Evolutionary conservation across 208 protist species (phyloP).

Genomic region (Trypanosoma theileri): DNA sequence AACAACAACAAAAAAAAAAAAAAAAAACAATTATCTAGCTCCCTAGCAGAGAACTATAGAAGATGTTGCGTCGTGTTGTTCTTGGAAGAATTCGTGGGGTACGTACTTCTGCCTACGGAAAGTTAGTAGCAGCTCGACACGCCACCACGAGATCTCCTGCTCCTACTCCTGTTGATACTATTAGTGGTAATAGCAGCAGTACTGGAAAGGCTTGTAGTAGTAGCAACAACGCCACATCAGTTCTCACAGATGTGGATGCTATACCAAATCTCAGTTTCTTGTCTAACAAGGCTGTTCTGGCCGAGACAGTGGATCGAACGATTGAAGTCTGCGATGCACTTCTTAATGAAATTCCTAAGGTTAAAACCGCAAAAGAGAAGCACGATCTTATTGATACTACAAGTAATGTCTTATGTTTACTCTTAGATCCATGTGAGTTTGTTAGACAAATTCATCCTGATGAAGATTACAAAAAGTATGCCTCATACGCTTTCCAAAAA

Average conservation of each 20-base stretch:
- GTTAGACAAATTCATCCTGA: conserved; percentile 90
- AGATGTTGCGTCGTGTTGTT: conserved; percentile 42
- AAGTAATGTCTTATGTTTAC: conserved; percentile 90
- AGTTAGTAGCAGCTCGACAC: background rate
- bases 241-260: conserved; percentile 31
- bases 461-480: conserved; percentile 78
- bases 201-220: background rate
- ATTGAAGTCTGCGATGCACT: conserved; percentile 75
- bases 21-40: background rate
- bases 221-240: background rate
- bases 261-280: conserved; percentile 84
- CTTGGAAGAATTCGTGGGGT: conserved; percentile 1
- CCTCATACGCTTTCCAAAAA: conserved; percentile 77
- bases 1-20: conserved; percentile 1
- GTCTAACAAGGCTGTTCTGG: conserved; percentile 49
- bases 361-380: conserved; percentile 67
- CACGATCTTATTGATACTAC: conserved; percentile 92
- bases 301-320: conserved; percentile 68
- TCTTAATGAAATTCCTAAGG: conserved; percentile 68
- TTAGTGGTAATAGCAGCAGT: background rate
- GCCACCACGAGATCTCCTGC: background rate
- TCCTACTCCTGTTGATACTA: background rate
- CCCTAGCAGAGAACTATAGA: conserved; percentile 14
- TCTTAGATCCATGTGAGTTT: conserved; percentile 92
- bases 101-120: background rate